phyloP scores from a whole-genome alignment of 352 stramenopile genomes.

The Phytophthora tubulina region DNA sequence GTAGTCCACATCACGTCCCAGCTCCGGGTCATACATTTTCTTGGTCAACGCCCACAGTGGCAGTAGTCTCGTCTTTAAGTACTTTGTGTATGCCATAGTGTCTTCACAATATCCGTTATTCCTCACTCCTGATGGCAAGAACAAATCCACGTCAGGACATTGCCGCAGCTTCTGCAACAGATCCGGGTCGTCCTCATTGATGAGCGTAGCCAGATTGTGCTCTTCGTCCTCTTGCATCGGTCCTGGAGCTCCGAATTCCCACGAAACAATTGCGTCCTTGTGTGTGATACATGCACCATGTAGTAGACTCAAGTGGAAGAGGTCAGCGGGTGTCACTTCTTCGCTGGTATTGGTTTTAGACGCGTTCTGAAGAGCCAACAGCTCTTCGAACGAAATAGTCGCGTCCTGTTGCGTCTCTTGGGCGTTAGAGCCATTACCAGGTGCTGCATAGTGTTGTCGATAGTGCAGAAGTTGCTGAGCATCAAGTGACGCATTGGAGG shows the following conservation, averaged over 20 bases:
- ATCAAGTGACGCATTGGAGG: not conserved
- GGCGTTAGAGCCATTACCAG: not conserved
- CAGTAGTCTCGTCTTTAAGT: constrained; percentile 45
- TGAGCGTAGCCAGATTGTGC: constrained; percentile 35
- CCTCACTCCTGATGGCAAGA: constrained; percentile 50
- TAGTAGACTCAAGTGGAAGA: constrained; percentile 61
- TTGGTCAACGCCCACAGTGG: constrained; percentile 57
- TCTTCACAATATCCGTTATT: constrained; percentile 70
- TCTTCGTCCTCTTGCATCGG: constrained; percentile 28
- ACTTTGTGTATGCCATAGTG: constrained; percentile 65
- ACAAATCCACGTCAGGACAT: constrained; percentile 78
- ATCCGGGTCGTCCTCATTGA: constrained; percentile 43
- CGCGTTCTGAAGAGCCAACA: constrained; percentile 20
- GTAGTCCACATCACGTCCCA: constrained; percentile 45
- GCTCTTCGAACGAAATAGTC: constrained; percentile 28
- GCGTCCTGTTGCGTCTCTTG: constrained; percentile 4
- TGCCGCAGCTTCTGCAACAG: constrained; percentile 59
- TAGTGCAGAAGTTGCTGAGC: constrained; percentile 30
- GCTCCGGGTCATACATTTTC: constrained; percentile 38
- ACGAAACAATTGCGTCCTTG: constrained; percentile 62
- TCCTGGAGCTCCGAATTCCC: constrained; percentile 43
- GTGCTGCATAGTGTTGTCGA: not conserved
- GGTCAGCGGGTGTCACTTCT: constrained; percentile 43
- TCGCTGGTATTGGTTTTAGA: constrained; percentile 16
- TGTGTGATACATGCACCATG: constrained; percentile 57